phyloP scores from a whole-genome alignment of 2,329 filamentous ascomycete genomes.

The Verticillium tricorpus region DNA sequence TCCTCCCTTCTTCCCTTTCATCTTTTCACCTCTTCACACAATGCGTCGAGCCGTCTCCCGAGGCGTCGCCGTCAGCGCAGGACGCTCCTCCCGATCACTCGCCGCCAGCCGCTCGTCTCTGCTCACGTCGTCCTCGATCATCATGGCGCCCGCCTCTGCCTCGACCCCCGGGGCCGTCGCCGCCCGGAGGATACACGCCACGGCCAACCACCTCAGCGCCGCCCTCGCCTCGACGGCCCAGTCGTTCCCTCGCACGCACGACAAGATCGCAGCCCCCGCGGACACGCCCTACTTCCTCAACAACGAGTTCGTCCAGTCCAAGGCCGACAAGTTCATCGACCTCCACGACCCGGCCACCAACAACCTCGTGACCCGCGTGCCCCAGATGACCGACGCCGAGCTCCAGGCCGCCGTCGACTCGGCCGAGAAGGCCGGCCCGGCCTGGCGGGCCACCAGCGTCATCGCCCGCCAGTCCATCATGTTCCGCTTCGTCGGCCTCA shows the following conservation, averaged over 20 bases:
- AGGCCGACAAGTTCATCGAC: conserved; percentile 69
- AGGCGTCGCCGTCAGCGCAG: conserved; percentile 28
- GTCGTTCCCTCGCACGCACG: conserved; percentile 67
- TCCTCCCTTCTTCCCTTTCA: background rate
- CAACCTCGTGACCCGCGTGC: conserved; percentile 77
- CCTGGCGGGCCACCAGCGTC: conserved; percentile 68
- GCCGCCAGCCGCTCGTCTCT: conserved; percentile 19
- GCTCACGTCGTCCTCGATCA: conserved; percentile 15
- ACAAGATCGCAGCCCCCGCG: conserved; percentile 60
- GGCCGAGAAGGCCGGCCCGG: conserved; percentile 69
- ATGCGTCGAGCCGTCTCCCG: conserved; percentile 45
- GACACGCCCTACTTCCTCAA: conserved; percentile 75
- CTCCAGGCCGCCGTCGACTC: conserved; percentile 70
- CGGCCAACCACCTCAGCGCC: conserved; percentile 48
- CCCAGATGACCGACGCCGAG: conserved; percentile 75
- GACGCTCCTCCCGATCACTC: conserved; percentile 24
- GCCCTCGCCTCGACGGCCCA: conserved; percentile 51
- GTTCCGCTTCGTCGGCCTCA: conserved; percentile 78
- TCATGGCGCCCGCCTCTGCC: conserved; percentile 13
- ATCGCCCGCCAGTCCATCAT: conserved; percentile 77
- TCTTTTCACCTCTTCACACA: conserved; percentile 12
- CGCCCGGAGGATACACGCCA: conserved; percentile 52
- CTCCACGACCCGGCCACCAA: conserved; percentile 81
- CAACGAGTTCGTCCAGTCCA: conserved; percentile 70
- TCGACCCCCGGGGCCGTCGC: conserved; percentile 29